These are phyloP conservation scores for Sporisorium graminicola DNA, from an alignment of 1,284 basidiomycete species.

Conservation along the genomic window DNA sequence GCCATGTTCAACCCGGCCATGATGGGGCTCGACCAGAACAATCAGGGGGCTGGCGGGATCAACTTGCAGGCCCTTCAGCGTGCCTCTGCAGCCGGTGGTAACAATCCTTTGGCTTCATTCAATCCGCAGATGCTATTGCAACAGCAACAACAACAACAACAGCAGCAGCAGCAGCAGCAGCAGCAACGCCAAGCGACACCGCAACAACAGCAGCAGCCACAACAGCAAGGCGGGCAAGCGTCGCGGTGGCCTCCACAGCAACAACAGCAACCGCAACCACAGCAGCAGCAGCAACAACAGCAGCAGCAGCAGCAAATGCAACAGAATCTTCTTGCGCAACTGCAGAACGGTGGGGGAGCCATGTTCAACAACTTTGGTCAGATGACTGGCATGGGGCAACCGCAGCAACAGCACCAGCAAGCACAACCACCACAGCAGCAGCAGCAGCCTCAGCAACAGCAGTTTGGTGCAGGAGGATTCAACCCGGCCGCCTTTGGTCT, in stretches of 20 bases:
- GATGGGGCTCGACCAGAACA: conserved; percentile 44
- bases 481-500: conserved; percentile 41
- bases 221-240: conserved; percentile 21
- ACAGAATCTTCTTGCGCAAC: conserved; percentile 38
- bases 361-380: conserved; percentile 48
- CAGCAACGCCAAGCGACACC: conserved; percentile 34
- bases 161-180: conserved; percentile 31
- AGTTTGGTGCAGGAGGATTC: conserved; percentile 30
- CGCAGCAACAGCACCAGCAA: conserved; percentile 31
- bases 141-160: conserved; percentile 47
- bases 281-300: conserved; percentile 22
- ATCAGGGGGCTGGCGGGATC: conserved; percentile 29
- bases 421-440: conserved; percentile 19
- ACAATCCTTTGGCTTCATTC: conserved; percentile 42
- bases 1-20: conserved; percentile 46
- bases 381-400: conserved; percentile 35
- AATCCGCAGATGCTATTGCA: conserved; percentile 51
- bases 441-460: conserved; percentile 30
- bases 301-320: conserved; percentile 38
- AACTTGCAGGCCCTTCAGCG: conserved; percentile 49
- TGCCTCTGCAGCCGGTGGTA: conserved; percentile 37
- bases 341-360: conserved; percentile 35
- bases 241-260: conserved; percentile 35
- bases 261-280: conserved; percentile 18
- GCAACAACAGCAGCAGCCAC: conserved; percentile 24